Conservation (phyloP, 768 basidiomycete species). For the Termitomyces sp. region DNA sequence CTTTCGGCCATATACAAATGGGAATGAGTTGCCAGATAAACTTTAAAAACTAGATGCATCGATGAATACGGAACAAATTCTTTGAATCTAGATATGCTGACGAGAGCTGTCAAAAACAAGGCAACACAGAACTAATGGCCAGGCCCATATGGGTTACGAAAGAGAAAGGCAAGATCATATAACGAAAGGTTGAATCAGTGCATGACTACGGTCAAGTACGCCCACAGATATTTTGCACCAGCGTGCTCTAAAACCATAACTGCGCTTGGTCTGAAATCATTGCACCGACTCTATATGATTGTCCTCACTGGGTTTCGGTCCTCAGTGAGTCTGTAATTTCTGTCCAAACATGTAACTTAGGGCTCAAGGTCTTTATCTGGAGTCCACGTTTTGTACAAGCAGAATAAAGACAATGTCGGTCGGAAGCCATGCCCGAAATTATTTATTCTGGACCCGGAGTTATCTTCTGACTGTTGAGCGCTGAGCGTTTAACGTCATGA, state of each 20-base stretch:
- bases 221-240: neutral
- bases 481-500: neutral
- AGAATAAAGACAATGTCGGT: neutral
- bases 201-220: neutral
- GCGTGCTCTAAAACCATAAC: neutral
- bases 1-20: neutral
- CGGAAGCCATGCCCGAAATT: neutral
- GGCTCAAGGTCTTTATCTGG: neutral
- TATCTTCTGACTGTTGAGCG: neutral
- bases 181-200: neutral
- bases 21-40: neutral
- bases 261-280: neutral
- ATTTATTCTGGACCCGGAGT: neutral
- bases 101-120: neutral
- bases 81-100: neutral
- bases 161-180: neutral
- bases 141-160: neutral
- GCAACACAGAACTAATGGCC: neutral
- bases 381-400: neutral
- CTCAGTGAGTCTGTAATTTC: neutral
- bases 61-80: neutral
- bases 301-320: neutral
- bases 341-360: neutral
- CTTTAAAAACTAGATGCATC: neutral
- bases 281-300: neutral